phyloP scores from a whole-genome alignment of 2,329 filamentous ascomycete genomes.

The Beauveria medogensis region DNA sequence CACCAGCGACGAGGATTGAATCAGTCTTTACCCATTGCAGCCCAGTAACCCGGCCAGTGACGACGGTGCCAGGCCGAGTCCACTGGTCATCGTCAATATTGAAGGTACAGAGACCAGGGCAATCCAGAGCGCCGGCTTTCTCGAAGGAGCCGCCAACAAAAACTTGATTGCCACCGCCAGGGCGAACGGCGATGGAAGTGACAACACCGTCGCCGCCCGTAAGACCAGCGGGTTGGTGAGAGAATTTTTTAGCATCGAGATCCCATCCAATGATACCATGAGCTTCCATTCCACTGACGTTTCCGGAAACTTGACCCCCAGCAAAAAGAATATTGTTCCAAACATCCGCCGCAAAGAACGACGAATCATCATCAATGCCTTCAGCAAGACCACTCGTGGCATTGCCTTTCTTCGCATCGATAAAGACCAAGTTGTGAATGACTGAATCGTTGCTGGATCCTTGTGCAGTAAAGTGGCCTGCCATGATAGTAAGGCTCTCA shows the following conservation, averaged over 20 bases:
- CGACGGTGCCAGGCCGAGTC: constrained; percentile 65
- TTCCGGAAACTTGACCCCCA: constrained; percentile 72
- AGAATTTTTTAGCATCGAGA: constrained; percentile 55
- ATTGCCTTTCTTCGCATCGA: constrained; percentile 65
- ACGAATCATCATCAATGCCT: constrained; percentile 62
- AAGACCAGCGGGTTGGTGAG: constrained; percentile 67
- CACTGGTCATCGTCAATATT: constrained; percentile 64
- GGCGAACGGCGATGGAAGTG: constrained; percentile 65
- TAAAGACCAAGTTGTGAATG: constrained; percentile 72
- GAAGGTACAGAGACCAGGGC: constrained; percentile 75
- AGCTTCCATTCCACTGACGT: constrained; percentile 51
- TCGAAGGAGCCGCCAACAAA: constrained; percentile 82
- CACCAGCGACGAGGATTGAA: constrained; percentile 68
- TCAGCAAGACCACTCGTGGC: constrained; percentile 61
- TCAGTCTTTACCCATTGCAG: constrained; percentile 71
- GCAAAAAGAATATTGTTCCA: constrained; percentile 65
- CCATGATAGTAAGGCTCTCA: constrained; percentile 79
- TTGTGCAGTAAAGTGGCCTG: constrained; percentile 72
- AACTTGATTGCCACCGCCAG: constrained; percentile 57
- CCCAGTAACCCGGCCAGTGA: constrained; percentile 61
- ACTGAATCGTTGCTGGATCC: constrained; percentile 55
- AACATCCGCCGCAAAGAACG: constrained; percentile 63
- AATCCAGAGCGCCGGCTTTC: constrained; percentile 75
- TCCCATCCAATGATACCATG: constrained; percentile 76
- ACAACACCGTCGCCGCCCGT: constrained; percentile 64